A percentile compares a stretch with the other conserved stretches of the same genome.
Evolutionary conservation across 139 green algal genomes (phyloP).

Genomic region (Chlorella sorokiniana): DNA sequence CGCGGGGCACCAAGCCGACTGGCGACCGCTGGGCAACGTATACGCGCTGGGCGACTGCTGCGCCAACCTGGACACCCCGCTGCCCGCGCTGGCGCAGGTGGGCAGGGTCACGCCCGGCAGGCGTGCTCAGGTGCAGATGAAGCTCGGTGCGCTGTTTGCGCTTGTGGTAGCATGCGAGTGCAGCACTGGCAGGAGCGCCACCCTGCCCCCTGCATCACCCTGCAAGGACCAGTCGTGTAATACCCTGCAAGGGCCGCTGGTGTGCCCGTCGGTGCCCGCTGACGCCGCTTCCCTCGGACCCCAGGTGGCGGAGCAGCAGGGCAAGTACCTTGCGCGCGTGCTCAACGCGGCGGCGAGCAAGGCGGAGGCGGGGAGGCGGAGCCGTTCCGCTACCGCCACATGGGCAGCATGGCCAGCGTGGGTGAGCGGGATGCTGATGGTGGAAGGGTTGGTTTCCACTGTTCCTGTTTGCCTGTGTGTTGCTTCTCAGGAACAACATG

Average conservation of each 20-base stretch:
- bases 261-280: too few species aligned
- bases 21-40: conserved; percentile 45
- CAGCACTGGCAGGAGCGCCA: too few species aligned
- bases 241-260: too few species aligned
- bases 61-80: conserved; percentile 71
- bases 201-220: too few species aligned
- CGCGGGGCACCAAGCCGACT: background rate
- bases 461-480: too few species aligned
- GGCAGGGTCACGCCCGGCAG: background rate
- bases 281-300: background rate
- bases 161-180: too few species aligned
- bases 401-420: conserved; percentile 76
- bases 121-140: background rate
- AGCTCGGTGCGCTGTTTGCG: background rate
- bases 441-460: too few species aligned
- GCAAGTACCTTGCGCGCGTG: conserved; percentile 76
- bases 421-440: conserved; percentile 5
- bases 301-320: conserved; percentile 95
- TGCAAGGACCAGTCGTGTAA: too few species aligned
- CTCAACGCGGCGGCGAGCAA: conserved; percentile 63
- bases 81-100: conserved; percentile 90
- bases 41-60: conserved; percentile 90
- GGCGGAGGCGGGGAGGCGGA: background rate
- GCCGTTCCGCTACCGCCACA: conserved; percentile 22
- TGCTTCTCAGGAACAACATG: too few species aligned